These are phyloP conservation scores for Hyphopichia khmerensis DNA, from an alignment of 1,139 yeast species.

Conservation along the genomic window DNA sequence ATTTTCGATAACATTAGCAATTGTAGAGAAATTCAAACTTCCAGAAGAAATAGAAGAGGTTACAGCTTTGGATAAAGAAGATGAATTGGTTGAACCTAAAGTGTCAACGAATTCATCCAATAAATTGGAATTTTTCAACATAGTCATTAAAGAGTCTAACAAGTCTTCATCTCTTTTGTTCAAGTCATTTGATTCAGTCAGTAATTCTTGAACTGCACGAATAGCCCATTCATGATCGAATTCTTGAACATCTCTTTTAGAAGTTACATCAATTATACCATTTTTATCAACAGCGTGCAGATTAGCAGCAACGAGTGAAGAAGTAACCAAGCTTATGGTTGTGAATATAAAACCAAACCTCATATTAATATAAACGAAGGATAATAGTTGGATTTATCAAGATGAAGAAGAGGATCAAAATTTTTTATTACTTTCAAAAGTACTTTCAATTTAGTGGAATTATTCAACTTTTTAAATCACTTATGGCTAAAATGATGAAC, in stretches of 20 bases:
- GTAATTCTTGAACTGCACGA: conserved; percentile 3
- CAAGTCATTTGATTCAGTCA: background rate
- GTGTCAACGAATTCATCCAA: conserved; percentile 16
- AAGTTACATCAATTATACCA: conserved; percentile 1
- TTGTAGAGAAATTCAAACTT: conserved; percentile 16
- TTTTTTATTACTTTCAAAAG: too few relatives aligned
- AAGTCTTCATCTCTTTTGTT: conserved; percentile 10
- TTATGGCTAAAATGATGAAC: too few relatives aligned
- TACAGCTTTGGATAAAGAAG: conserved; percentile 13
- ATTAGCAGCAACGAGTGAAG: conserved; percentile 2
- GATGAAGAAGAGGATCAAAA: too few relatives aligned
- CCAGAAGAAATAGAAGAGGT: conserved; percentile 14
- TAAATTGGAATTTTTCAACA: conserved; percentile 13
- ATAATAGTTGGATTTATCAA: conserved; percentile 2
- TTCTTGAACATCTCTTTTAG: conserved; percentile 11
- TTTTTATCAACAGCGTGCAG: background rate
- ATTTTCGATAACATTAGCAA: conserved; percentile 16
- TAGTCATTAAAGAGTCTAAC: conserved; percentile 12
- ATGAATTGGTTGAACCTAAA: conserved; percentile 14
- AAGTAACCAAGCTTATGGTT: background rate
- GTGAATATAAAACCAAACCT: conserved; percentile 12
- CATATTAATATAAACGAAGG: conserved; percentile 9
- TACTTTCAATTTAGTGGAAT: too few relatives aligned
- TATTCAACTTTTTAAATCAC: too few relatives aligned
- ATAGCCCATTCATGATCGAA: conserved; percentile 1